Percentiles rank a stretch among this genome's conserved stretches.
Evolutionary conservation across 2,329 filamentous ascomycete species (phyloP).

Genomic region (Ophiobolus disseminans): DNA sequence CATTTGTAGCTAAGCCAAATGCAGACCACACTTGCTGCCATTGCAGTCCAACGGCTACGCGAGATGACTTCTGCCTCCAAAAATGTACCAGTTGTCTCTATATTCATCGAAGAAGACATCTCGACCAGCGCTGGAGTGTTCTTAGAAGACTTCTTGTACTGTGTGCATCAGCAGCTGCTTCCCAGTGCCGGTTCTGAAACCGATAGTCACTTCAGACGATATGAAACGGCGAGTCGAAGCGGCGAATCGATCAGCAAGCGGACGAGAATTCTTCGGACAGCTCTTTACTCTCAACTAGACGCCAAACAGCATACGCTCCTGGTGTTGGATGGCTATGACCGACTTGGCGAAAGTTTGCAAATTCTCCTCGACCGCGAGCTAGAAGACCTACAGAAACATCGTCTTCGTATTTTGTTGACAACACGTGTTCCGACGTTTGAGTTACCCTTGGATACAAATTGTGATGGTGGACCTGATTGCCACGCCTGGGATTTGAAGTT

Average conservation of each 20-base stretch:
- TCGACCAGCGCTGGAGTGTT: neutral
- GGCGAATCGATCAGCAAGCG: neutral
- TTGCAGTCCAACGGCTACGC: neutral
- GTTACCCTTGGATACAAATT: neutral
- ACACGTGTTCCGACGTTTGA: neutral
- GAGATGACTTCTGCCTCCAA: neutral
- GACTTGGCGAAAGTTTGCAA: neutral
- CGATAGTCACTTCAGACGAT: neutral
- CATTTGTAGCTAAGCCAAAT: neutral
- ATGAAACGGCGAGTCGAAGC: neutral
- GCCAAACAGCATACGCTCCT: neutral
- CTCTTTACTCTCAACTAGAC: neutral
- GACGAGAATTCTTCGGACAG: neutral
- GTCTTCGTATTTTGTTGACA: neutral
- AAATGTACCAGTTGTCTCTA: neutral
- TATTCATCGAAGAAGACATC: slow-evolving; percentile 1
- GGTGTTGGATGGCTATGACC: slow-evolving; percentile 1
- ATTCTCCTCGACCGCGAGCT: neutral
- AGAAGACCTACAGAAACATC: neutral
- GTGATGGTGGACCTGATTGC: neutral
- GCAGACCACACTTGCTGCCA: neutral
- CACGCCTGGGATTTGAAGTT: neutral
- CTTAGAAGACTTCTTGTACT: neutral
- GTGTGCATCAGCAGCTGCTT: neutral
- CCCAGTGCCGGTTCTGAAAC: neutral